phyloP scores from a whole-genome alignment of 2,329 filamentous ascomycete species.

The Fusarium torreyae region DNA sequence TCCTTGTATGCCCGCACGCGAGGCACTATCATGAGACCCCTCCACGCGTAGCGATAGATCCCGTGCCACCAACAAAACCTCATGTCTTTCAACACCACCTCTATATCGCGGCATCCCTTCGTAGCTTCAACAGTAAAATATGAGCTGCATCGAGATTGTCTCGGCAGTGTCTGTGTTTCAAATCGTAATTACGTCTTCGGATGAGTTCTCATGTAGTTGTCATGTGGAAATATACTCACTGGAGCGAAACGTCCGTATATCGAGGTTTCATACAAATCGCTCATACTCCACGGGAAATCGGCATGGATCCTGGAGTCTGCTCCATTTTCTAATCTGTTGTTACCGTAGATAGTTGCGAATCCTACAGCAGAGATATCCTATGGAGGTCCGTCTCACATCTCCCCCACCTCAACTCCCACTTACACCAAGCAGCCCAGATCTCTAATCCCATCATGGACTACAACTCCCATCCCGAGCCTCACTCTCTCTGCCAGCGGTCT shows the following conservation, averaged over 20 bases:
- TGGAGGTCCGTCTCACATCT: constrained; percentile 31
- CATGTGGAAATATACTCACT: constrained; percentile 11
- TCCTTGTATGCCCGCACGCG: constrained; percentile 6
- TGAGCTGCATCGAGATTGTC: background rate
- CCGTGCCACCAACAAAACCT: constrained; percentile 31
- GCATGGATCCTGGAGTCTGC: background rate
- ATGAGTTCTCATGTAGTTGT: constrained; percentile 24
- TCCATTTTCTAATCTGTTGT: background rate
- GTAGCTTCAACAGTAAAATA: rapidly evolving
- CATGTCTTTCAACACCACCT: constrained; percentile 15
- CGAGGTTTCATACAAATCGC: background rate
- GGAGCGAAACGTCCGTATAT: background rate
- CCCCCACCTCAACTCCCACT: constrained; percentile 3
- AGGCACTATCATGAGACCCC: constrained; percentile 28
- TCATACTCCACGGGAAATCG: background rate
- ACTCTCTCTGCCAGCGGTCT: constrained; percentile 68
- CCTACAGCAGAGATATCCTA: background rate
- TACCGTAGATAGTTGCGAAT: background rate
- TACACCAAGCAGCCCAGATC: constrained; percentile 37
- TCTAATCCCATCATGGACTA: constrained; percentile 60
- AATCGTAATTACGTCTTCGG: background rate
- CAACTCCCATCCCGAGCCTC: constrained; percentile 62
- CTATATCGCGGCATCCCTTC: background rate
- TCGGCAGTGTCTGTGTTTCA: constrained; percentile 8
- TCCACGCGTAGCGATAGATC: constrained; percentile 19